Evolutionary conservation across 106 monocot species (phyloP), one percentile per base, ranked within the genome.

Genomic region (Allium cepa): DNA sequence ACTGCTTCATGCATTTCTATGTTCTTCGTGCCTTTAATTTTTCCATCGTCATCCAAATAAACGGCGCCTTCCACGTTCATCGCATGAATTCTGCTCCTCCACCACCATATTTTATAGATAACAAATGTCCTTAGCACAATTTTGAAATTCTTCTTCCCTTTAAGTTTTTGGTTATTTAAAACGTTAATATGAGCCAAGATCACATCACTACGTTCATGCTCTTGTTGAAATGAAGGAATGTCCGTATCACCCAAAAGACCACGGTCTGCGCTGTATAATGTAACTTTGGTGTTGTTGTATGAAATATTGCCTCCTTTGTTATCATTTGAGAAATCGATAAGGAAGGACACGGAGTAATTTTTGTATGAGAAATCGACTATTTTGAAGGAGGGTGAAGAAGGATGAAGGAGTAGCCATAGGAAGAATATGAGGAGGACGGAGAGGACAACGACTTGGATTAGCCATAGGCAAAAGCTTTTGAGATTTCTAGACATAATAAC

Each of bases 381-480:
- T 61, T 75, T 59, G 70, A 64, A 79, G 69, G 60, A 57, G 17
- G 79, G 79, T 7, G 69, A 59, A 0, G 69, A 64, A 7, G 79
- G 84, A 46, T 62, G 71, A 67, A 83, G 64, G 58, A 46, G 18
- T 53, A 83, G 79, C 75, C 74, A 83, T 59, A 79, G 76, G 76
- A 79, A 73, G 76, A 79, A 77, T 64, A 80, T 9, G 70, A 84
- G 69, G 66, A 84, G 76, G 69, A 53, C 59, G 64, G 76, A 72
- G 70, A 84, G 72, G 75, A 58, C 10, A 18, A 67, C 4, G 53
- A 84, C 66, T 49, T 82, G 77, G 55, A 78, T 70, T 60, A 84
- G 58, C 79, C 79, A 76, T 6, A 68, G 9, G 46, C 22, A 64
- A 50, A 83, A 78, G 56, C 74, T 65, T 11, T 73, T 15, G 18